phyloP scores from a whole-genome alignment of 345 rosid species.

The Theobroma cacao region DNA sequence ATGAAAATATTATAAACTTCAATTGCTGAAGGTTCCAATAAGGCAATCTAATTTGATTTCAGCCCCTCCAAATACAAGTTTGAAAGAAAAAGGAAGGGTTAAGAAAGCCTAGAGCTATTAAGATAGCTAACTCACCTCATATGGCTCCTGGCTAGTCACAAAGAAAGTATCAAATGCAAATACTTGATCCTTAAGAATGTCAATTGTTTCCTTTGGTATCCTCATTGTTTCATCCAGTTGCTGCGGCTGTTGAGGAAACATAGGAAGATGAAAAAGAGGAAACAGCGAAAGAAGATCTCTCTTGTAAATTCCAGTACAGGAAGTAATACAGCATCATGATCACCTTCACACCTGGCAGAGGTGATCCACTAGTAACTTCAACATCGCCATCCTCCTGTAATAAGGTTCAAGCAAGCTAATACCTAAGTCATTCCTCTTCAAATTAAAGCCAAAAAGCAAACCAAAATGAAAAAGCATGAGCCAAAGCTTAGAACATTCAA shows the following conservation, averaged over 20 bases:
- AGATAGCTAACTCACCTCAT: constrained; percentile 59
- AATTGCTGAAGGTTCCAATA: background rate
- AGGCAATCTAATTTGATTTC: constrained; percentile 12
- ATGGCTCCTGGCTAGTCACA: constrained; percentile 95
- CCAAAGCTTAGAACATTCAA: constrained; percentile 12
- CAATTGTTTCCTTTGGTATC: constrained; percentile 80
- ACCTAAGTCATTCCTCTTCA: background rate
- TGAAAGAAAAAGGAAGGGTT: background rate
- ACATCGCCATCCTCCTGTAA: constrained; percentile 55
- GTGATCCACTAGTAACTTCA: constrained; percentile 79
- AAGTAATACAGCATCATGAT: constrained; percentile 30
- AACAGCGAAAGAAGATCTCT: constrained; percentile 10
- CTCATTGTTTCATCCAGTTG: constrained; percentile 73
- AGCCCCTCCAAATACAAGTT: constrained; percentile 4
- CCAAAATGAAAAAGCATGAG: constrained; percentile 13
- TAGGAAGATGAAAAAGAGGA: constrained; percentile 19
- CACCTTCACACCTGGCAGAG: constrained; percentile 98
- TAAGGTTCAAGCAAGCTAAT: constrained; percentile 11
- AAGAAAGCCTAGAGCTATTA: background rate
- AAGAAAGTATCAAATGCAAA: constrained; percentile 94
- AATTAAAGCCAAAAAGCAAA: background rate
- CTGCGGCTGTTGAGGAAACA: constrained; percentile 54
- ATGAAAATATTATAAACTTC: background rate
- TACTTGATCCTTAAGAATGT: constrained; percentile 83
- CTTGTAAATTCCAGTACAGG: constrained; percentile 10